Percentiles rank a stretch among this genome's conserved stretches.
Conservation (phyloP, 768 basidiomycete species). For the Boletus barrowsii region DNA sequence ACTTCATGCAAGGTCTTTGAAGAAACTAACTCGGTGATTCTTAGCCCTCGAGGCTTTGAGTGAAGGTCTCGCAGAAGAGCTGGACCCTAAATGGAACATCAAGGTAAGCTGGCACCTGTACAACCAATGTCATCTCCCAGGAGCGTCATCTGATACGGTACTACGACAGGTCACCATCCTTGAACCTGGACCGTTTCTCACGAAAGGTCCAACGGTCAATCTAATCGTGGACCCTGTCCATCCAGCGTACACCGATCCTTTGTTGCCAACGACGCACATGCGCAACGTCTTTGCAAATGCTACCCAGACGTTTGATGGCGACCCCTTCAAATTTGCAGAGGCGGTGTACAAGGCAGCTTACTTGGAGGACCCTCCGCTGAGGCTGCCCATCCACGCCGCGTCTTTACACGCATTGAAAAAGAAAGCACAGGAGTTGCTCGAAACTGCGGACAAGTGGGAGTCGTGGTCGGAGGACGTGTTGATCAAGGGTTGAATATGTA, state of each 20-base stretch:
- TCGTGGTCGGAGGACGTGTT: slow-evolving; percentile 1
- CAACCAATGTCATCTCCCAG: no score
- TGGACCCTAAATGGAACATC: slow-evolving; percentile 23
- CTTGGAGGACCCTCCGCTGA: slow-evolving; percentile 15
- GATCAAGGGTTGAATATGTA: background rate
- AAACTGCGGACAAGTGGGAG: slow-evolving; percentile 15
- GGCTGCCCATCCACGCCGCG: slow-evolving; percentile 3
- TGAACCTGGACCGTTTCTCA: slow-evolving; percentile 1
- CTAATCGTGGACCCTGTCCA: slow-evolving; percentile 1
- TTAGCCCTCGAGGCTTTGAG: slow-evolving; percentile 15
- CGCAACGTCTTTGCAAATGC: background rate
- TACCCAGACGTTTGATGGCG: slow-evolving; percentile 1
- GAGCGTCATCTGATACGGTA: no score
- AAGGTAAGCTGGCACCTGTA: slow-evolving; percentile 2
- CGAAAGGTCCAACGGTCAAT: background rate
- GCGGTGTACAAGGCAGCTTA: slow-evolving; percentile 4
- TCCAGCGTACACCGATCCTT: slow-evolving; percentile 13
- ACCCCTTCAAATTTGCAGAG: slow-evolving; percentile 16
- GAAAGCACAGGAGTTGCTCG: slow-evolving; percentile 5
- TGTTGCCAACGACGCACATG: background rate
- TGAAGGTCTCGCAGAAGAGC: slow-evolving; percentile 13
- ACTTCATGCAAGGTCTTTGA: background rate
- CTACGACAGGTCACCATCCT: slow-evolving; percentile 2
- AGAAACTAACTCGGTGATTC: background rate
- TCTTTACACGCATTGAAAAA: background rate